Evolutionary conservation across 2,329 filamentous ascomycete species (phyloP), one percentile per base, ranked within the genome.

Genomic region (Fusarium verrucosum): DNA sequence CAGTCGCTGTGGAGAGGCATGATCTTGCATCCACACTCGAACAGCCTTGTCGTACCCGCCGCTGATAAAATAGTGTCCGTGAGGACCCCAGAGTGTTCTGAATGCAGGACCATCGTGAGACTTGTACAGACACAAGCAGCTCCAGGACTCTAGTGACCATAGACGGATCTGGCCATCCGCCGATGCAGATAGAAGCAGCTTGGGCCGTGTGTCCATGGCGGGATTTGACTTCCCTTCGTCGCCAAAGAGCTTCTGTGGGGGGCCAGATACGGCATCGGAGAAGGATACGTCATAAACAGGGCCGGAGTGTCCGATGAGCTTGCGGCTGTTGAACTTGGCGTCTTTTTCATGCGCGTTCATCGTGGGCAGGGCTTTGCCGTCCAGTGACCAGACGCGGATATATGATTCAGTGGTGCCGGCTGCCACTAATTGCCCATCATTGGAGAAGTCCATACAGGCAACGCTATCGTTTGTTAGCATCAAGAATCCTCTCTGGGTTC

Each of bases 371-470:
- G 92, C 86, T 62, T 90, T 91, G 64, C 94, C 95, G 71, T 97
- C 92, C 36, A 98, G 82, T 35, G 91, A 91, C 93, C 94, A 99
- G 13, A 99, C 87, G 16, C 94, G 91, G 70, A 99, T 96, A 74
- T 97, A 98, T 0, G 94, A 98, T 74, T 98, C 94, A 51, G 90
- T 89, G 43, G 94, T 97, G 25, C 95, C 96, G 20, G 89, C 91
- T 22, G 95, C 95, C 33, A 95, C 92, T 25, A 98, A 85, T 66
- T 89, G 85, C 63, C 92, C 90, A 74, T 99, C 95, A 50, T 94
- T 91, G 1, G 94, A 97, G 73, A 99, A 97, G 72, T 98, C 94
- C 74, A 98, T 87, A 73, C 92, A 96, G n/a, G 92, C 93, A 58
- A 97, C 86, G 53, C 92, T 94, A 51, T 32, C 45, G 7, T 14